Evolutionary conservation across 2,329 filamentous ascomycete genomes (phyloP).

Genomic region (Pseudogymnoascus sp.): DNA sequence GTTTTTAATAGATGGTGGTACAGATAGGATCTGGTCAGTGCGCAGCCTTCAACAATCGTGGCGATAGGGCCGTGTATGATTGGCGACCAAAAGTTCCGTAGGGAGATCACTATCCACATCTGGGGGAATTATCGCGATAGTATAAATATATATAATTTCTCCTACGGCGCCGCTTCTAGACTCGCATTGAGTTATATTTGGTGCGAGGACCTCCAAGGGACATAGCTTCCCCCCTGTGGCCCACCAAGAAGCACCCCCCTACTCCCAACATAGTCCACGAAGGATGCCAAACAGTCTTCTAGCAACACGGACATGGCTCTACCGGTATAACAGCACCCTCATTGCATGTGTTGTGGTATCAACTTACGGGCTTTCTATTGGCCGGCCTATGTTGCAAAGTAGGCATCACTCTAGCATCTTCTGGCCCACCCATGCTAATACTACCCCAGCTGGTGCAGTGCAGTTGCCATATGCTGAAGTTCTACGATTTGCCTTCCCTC

Average conservation of each 20-base stretch:
- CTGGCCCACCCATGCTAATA: neutral
- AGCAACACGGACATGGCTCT: neutral
- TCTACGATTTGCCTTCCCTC: constrained; percentile 1
- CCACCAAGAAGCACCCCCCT: neutral
- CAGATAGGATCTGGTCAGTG: neutral
- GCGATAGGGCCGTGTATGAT: neutral
- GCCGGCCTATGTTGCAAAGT: constrained; percentile 1
- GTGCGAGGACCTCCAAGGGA: neutral
- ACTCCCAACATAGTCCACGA: neutral
- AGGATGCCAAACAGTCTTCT: neutral
- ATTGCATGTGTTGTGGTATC: neutral
- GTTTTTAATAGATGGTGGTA: neutral
- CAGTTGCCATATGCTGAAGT: neutral
- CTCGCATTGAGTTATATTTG: neutral
- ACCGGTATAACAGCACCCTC: neutral
- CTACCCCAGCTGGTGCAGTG: neutral
- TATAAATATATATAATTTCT: neutral
- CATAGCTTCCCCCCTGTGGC: neutral
- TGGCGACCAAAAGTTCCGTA: neutral
- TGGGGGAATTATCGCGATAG: neutral
- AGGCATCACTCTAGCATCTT: neutral
- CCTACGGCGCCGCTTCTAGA: neutral
- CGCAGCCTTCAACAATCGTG: neutral
- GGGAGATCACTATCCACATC: neutral
- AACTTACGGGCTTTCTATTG: neutral